Evolutionary conservation across 352 stramenopile species (phyloP).

Genomic region (Phytopythium kandeliae): DNA sequence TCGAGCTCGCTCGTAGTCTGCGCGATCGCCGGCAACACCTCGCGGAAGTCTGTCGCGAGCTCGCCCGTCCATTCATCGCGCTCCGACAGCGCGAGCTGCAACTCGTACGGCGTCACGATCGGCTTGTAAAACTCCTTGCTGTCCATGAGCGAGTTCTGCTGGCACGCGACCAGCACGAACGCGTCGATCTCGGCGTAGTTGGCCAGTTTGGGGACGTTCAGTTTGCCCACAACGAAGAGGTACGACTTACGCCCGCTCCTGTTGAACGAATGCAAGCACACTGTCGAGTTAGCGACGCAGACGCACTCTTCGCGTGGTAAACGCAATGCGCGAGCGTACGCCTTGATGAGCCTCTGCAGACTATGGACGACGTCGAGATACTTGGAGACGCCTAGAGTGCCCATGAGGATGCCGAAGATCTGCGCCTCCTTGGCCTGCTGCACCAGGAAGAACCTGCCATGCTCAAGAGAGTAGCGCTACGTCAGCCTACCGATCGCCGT

Average conservation of each 20-base stretch:
- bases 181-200: conserved; percentile 98
- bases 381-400: conserved; percentile 89
- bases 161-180: conserved; percentile 95
- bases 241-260: conserved; percentile 94
- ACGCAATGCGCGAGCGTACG: conserved; percentile 16
- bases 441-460: conserved; percentile 75
- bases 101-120: conserved; percentile 92
- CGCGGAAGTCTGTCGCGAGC: conserved; percentile 80
- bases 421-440: conserved; percentile 92
- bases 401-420: conserved; percentile 96
- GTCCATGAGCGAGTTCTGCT: conserved; percentile 94
- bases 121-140: conserved; percentile 90
- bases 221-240: conserved; percentile 95
- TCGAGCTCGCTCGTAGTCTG: conserved; percentile 31
- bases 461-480: background rate
- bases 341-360: conserved; percentile 85
- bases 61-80: conserved; percentile 86
- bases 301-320: background rate
- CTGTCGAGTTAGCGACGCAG: background rate
- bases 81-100: conserved; percentile 90
- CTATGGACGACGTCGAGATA: conserved; percentile 91
- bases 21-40: conserved; percentile 63
- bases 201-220: conserved; percentile 96
- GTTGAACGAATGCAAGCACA: conserved; percentile 1
- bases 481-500: background rate